These are phyloP conservation scores for Byssoonygena ceratinophila DNA, from an alignment of 2,329 filamentous ascomycete species.

Conservation along the genomic window DNA sequence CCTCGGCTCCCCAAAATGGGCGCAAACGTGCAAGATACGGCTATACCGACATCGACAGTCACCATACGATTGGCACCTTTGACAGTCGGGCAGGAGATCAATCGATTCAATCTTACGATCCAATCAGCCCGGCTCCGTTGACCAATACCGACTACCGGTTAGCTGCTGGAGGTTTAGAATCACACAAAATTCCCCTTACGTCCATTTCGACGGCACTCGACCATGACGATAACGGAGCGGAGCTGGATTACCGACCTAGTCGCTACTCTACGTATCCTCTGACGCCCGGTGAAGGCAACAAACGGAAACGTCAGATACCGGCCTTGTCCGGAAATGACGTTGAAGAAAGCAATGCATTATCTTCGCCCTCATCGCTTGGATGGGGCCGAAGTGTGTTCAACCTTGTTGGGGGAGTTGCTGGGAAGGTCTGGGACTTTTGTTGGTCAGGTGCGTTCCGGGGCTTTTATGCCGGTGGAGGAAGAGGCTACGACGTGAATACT, in stretches of 20 bases:
- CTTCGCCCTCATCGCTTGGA: conserved; percentile 7
- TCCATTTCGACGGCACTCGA: conserved; percentile 9
- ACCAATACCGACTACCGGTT: conserved; percentile 33
- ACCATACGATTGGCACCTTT: conserved; percentile 2
- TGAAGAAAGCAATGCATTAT: background rate
- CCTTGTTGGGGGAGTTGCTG: conserved; percentile 37
- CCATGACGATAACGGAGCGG: conserved; percentile 22
- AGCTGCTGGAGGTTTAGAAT: conserved; percentile 26
- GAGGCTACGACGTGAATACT: conserved; percentile 51
- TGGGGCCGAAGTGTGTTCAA: conserved; percentile 32
- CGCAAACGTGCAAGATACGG: conserved; percentile 17
- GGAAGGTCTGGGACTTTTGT: conserved; percentile 80
- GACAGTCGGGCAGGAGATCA: conserved; percentile 9
- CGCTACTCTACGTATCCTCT: conserved; percentile 24
- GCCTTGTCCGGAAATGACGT: conserved; percentile 3
- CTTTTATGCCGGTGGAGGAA: conserved; percentile 76
- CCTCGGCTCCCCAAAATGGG: conserved; percentile 10
- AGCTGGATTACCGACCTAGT: conserved; percentile 35
- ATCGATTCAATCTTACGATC: conserved; percentile 17
- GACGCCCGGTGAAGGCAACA: conserved; percentile 5
- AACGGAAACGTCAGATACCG: conserved; percentile 13
- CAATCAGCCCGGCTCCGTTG: conserved; percentile 29
- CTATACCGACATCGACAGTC: conserved; percentile 11
- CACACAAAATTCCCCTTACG: conserved; percentile 21
- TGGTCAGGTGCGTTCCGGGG: conserved; percentile 60